These are phyloP conservation scores for Lepidium sativum DNA, from an alignment of 345 rosid genomes.

Conservation along the genomic window DNA sequence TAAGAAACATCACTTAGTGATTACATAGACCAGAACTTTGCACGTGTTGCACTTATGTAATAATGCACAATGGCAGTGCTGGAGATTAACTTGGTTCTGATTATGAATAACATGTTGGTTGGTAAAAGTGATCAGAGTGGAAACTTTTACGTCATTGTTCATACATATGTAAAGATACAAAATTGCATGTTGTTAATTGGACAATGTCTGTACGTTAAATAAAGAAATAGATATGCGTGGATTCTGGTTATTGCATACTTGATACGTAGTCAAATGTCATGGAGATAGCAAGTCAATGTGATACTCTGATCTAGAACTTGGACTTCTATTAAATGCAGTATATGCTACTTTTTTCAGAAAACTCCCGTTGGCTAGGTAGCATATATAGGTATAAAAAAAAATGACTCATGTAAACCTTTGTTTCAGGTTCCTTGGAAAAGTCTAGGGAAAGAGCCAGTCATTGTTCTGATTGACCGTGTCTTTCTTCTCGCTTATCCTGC, in stretches of 20 bases:
- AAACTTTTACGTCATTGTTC: background rate
- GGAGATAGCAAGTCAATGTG: conserved; percentile 5
- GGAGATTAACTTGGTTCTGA: background rate
- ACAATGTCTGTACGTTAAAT: background rate
- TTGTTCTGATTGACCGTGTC: conserved; percentile 87
- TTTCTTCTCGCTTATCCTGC: conserved; percentile 85
- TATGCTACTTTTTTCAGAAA: conserved; percentile 5
- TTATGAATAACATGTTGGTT: background rate
- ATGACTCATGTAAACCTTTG: background rate
- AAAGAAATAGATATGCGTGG: background rate
- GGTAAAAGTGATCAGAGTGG: conserved; percentile 5
- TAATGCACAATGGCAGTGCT: background rate
- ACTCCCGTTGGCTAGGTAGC: background rate
- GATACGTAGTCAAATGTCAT: background rate
- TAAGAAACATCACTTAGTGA: conserved; percentile 1
- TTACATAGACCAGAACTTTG: conserved; percentile 3
- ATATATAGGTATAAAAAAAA: background rate
- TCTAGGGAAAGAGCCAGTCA: conserved; percentile 91
- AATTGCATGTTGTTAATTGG: background rate
- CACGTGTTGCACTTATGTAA: background rate
- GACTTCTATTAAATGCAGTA: background rate
- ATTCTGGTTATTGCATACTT: conserved; percentile 6
- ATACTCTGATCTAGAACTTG: background rate
- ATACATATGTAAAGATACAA: background rate
- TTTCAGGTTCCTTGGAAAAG: conserved; percentile 98